phyloP scores from a whole-genome alignment of 306 rosid genomes.

The Trifolium repens region DNA sequence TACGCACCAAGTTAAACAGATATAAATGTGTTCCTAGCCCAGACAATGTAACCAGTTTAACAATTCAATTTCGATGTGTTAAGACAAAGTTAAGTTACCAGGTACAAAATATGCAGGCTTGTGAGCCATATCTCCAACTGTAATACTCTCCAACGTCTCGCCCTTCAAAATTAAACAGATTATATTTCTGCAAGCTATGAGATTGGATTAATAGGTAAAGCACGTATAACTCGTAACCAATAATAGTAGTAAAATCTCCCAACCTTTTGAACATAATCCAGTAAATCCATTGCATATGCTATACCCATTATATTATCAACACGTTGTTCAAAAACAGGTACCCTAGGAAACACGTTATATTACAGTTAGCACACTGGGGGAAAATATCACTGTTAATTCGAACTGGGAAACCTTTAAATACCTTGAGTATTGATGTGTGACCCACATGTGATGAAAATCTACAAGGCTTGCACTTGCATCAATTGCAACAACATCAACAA shows the following conservation, averaged over 20 bases:
- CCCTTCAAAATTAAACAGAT: constrained; percentile 90
- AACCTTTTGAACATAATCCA: constrained; percentile 91
- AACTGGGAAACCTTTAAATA: constrained; percentile 40
- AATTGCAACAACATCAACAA: constrained; percentile 97
- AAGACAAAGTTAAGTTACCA: constrained; percentile 61
- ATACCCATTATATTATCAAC: constrained; percentile 97
- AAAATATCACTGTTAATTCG: constrained; percentile 11
- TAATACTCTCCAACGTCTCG: constrained; percentile 80
- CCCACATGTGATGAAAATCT: constrained; percentile 89
- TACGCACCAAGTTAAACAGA: constrained; percentile 1
- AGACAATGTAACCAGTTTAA: neutral
- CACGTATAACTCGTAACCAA: constrained; percentile 38
- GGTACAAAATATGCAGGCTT: constrained; percentile 99
- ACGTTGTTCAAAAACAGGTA: constrained; percentile 99
- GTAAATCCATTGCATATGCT: constrained; percentile 98
- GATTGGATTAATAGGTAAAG: constrained; percentile 57
- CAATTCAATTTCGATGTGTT: constrained; percentile 32
- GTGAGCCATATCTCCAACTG: constrained; percentile 96
- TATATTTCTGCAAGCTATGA: constrained; percentile 65
- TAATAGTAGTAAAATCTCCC: constrained; percentile 40
- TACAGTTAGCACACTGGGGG: neutral
- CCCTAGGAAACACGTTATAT: constrained; percentile 55
- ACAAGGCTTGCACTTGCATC: constrained; percentile 84
- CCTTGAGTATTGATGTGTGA: constrained; percentile 99
- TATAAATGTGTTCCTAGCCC: constrained; percentile 18